Percentiles rank a stretch among this genome's conserved stretches.
Evolutionary conservation across 2,329 filamentous ascomycete species (phyloP).

Genomic region (Aspergillus carbonarius): DNA sequence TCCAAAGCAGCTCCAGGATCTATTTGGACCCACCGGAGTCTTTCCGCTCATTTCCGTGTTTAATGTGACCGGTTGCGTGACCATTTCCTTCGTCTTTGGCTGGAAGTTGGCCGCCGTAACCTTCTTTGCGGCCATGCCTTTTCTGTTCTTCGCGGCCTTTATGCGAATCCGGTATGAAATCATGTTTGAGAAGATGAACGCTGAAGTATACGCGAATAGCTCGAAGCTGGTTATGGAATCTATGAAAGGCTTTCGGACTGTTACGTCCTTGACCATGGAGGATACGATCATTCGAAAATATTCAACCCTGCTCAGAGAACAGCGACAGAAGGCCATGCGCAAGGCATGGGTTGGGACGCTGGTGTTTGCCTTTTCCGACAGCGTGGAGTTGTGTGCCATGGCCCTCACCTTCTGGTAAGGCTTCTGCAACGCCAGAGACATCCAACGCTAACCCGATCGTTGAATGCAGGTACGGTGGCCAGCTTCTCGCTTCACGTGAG

Average conservation of each 20-base stretch:
- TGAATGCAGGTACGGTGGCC: constrained; percentile 59
- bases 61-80: constrained; percentile 62
- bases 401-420: constrained; percentile 59
- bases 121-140: constrained; percentile 57
- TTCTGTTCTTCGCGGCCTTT: constrained; percentile 51
- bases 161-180: constrained; percentile 62
- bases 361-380: constrained; percentile 68
- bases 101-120: constrained; percentile 74
- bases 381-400: constrained; percentile 61
- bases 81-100: constrained; percentile 68
- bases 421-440: not conserved
- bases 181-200: constrained; percentile 67
- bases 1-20: constrained; percentile 50
- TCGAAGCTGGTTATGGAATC: constrained; percentile 74
- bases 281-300: constrained; percentile 65
- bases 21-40: constrained; percentile 48
- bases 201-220: constrained; percentile 66
- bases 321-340: constrained; percentile 59
- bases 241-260: constrained; percentile 71
- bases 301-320: constrained; percentile 55
- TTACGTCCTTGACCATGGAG: constrained; percentile 69
- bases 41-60: constrained; percentile 63
- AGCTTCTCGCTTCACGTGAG: constrained; percentile 55
- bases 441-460: not conserved
- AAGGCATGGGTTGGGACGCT: constrained; percentile 63